A percentile compares a stretch with the other conserved stretches of the same genome.
Conservation (phyloP, 208 protist species). For the Trichomonas vaginalis region DNA sequence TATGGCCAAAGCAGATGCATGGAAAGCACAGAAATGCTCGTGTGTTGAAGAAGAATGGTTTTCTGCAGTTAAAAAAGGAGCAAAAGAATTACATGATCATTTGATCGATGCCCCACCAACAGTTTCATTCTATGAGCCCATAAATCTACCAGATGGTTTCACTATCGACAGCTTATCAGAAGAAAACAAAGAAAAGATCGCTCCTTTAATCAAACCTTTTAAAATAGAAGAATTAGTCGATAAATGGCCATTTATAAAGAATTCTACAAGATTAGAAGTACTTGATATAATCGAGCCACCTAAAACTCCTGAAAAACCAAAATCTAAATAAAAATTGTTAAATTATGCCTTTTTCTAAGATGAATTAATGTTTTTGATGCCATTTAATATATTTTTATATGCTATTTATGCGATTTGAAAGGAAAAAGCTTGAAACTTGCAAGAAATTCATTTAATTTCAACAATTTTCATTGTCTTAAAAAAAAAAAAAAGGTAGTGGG, state of each 20-base stretch:
- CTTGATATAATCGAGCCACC: neutral
- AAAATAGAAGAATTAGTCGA: neutral
- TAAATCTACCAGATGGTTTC: neutral
- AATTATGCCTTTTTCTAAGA: neutral
- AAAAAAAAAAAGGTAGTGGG: too few species aligned
- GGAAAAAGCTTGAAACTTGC: too few species aligned
- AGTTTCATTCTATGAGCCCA: neutral
- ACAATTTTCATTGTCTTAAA: too few species aligned
- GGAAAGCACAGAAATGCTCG: neutral
- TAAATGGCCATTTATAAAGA: neutral
- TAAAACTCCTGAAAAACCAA: neutral
- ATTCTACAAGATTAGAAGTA: neutral
- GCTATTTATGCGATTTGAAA: too few species aligned
- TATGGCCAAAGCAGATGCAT: neutral
- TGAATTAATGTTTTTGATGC: too few species aligned
- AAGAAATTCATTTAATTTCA: too few species aligned
- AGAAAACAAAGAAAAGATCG: neutral
- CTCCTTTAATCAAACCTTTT: neutral
- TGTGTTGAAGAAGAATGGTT: slow-evolving; percentile 2
- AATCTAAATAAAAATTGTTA: neutral
- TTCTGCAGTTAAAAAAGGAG: neutral
- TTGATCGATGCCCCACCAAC: neutral
- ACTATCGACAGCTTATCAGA: neutral
- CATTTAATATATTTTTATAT: too few species aligned
- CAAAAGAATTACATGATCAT: neutral